phyloP scores from a whole-genome alignment of 2,329 filamentous ascomycete genomes.

The Hymenoscyphus linearis region DNA sequence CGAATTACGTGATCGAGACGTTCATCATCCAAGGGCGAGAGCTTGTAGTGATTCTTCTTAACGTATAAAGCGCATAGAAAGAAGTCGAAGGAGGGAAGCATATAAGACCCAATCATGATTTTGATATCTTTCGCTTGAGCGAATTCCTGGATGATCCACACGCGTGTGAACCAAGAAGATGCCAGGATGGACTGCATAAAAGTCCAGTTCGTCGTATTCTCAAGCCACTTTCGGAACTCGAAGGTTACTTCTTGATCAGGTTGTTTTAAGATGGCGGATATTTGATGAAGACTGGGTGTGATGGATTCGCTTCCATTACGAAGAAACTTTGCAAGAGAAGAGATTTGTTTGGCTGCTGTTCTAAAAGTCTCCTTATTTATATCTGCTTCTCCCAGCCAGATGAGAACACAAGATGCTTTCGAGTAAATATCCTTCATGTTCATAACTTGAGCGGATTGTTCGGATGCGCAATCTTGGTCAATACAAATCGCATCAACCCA shows the following conservation, averaged over 20 bases:
- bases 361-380: not conserved
- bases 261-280: not conserved
- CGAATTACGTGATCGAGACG: not conserved
- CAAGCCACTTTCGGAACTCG: not conserved
- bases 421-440: constrained; percentile 5
- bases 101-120: not conserved
- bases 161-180: not conserved
- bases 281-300: not conserved
- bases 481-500: constrained; percentile 13
- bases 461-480: constrained; percentile 3
- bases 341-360: not conserved
- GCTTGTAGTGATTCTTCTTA: not conserved
- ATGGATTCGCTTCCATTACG: not conserved
- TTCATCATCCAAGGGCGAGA: not conserved
- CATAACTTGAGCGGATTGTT: not conserved
- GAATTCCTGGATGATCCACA: constrained; percentile 2
- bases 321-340: constrained; percentile 1
- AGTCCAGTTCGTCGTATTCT: not conserved
- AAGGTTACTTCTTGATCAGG: not conserved
- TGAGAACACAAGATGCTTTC: not conserved
- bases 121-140: not conserved
- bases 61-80: not conserved
- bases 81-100: not conserved
- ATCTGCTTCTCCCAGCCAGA: not conserved
- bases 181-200: not conserved